Percentiles rank a stretch among this genome's conserved stretches.
Evolutionary conservation across 2,329 filamentous ascomycete species (phyloP).

Genomic region (Penicillium glabrum): DNA sequence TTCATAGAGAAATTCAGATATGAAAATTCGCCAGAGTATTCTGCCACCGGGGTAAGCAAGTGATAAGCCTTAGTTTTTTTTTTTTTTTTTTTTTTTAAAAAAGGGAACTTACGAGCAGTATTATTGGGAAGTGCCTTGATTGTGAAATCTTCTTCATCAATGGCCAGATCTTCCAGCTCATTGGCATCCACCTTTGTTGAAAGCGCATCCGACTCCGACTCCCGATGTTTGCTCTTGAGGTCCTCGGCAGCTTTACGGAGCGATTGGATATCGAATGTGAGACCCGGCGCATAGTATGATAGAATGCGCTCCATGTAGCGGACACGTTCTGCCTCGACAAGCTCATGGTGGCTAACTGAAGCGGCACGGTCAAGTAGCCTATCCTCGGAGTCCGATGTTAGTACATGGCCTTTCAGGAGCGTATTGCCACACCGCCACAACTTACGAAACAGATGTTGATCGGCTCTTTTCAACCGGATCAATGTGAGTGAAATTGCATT

Average conservation of each 20-base stretch:
- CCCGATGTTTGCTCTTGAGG: constrained; percentile 39
- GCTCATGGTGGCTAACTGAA: constrained; percentile 34
- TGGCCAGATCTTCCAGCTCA: constrained; percentile 41
- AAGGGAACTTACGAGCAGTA: constrained; percentile 35
- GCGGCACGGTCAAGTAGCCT: constrained; percentile 32
- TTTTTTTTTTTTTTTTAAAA: no score
- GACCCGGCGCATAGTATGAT: constrained; percentile 49
- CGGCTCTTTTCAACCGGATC: constrained; percentile 35
- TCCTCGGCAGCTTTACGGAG: constrained; percentile 47
- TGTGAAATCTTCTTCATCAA: constrained; percentile 43
- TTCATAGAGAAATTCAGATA: constrained; percentile 48
- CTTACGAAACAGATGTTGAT: constrained; percentile 35
- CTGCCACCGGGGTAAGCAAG: constrained; percentile 16
- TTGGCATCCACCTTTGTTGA: constrained; percentile 34
- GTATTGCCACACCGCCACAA: background rate
- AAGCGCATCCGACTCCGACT: constrained; percentile 31
- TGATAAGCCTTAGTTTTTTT: background rate
- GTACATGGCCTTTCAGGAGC: background rate
- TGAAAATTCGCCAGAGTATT: constrained; percentile 48
- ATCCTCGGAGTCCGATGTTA: constrained; percentile 2
- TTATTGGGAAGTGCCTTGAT: constrained; percentile 42
- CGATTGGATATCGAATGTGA: constrained; percentile 43
- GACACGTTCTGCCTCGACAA: constrained; percentile 37
- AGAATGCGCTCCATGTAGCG: constrained; percentile 51
- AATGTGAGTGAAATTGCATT: constrained; percentile 50